Base-by-base conservation (phyloP, 2,329 filamentous ascomycete genomes). In the Sphaceloma murrayae region DNA sequence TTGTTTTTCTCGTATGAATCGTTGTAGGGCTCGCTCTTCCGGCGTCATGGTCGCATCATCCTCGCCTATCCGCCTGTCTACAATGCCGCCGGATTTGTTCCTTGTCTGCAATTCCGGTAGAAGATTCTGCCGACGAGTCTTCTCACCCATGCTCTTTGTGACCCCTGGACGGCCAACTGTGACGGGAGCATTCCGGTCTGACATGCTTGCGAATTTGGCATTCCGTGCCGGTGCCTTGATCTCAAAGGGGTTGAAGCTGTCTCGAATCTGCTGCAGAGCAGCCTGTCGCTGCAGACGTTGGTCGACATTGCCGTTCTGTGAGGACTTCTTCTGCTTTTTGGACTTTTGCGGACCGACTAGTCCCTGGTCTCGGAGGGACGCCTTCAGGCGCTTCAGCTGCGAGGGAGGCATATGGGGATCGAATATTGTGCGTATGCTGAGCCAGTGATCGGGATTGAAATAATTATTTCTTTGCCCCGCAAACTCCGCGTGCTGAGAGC, bases 361-460 rank as follows among this genome's bases (percentile, higher is more conserved):
- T 45, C 91, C 91, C 59, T 89, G 85, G 47, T 95, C 87, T 50
- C 80, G 77, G 34, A 98, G 74, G 7, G 88, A 94, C 53, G 85
- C 75, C 67, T 96, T 98, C 33, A 98, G 75, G 64, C 88, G 83
- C 67, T 96, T 98, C 47, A 98, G 74, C 69, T 98, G 93, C 9
- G 93, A 98, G 51, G 88, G 85, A 54, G 89, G 80, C 91, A 98
- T 98, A n/a, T n/a, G n/a, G n/a, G n/a, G n/a, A n/a, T n/a, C n/a
- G n/a, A n/a, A n/a, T n/a, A n/a, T n/a, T n/a, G n/a, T n/a, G n/a
- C n/a, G n/a, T n/a, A n/a, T n/a, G n/a, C n/a, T n/a, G n/a, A n/a
- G n/a, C n/a, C n/a, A n/a, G n/a, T n/a, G n/a, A n/a, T n/a, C n/a
- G n/a, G n/a, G n/a, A n/a, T n/a, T n/a, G n/a, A n/a, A n/a, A n/a